Conservation (phyloP, 192 early-diverging fungal genomes). For the Phycomyces blakesleeanus region DNA sequence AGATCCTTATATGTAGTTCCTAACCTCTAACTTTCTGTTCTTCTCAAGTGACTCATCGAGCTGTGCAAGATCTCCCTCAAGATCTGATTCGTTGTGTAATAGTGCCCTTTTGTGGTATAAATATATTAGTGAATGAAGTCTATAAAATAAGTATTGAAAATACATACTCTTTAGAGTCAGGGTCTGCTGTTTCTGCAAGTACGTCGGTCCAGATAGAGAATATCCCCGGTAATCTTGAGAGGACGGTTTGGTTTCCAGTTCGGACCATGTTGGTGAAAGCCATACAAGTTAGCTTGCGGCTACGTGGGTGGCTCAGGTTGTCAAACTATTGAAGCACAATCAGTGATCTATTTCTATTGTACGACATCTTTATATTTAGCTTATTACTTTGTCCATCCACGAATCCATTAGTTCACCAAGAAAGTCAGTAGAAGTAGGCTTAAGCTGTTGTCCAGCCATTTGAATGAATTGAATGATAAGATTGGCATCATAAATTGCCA, state of each 20-base stretch:
- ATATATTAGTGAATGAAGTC: background rate
- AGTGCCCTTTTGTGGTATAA: slow-evolving; percentile 2
- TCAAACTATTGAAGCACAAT: slow-evolving; percentile 57
- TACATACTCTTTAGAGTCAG: slow-evolving; percentile 56
- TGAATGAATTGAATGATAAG: slow-evolving; percentile 50
- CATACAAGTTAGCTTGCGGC: slow-evolving; percentile 65
- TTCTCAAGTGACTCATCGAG: slow-evolving; percentile 50
- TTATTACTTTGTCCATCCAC: slow-evolving; percentile 67
- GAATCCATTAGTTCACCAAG: slow-evolving; percentile 47
- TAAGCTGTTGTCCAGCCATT: slow-evolving; percentile 41
- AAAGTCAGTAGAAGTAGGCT: slow-evolving; percentile 37
- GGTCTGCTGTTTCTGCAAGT: slow-evolving; percentile 54
- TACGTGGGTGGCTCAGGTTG: slow-evolving; percentile 63
- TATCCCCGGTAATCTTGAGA: slow-evolving; percentile 47
- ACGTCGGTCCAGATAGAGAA: slow-evolving; percentile 62
- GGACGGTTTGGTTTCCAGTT: slow-evolving; percentile 43
- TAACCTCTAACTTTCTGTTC: slow-evolving; percentile 41
- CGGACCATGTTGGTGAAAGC: slow-evolving; percentile 53
- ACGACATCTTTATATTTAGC: background rate
- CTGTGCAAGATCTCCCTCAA: slow-evolving; percentile 43
- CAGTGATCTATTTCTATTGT: background rate
- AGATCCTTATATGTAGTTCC: background rate
- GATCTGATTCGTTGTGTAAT: slow-evolving; percentile 48
- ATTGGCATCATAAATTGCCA: slow-evolving; percentile 55
- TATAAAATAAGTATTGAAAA: background rate